These are phyloP conservation scores for Nothophoma quercina DNA, from an alignment of 2,329 filamentous ascomycete species.

Conservation along the genomic window DNA sequence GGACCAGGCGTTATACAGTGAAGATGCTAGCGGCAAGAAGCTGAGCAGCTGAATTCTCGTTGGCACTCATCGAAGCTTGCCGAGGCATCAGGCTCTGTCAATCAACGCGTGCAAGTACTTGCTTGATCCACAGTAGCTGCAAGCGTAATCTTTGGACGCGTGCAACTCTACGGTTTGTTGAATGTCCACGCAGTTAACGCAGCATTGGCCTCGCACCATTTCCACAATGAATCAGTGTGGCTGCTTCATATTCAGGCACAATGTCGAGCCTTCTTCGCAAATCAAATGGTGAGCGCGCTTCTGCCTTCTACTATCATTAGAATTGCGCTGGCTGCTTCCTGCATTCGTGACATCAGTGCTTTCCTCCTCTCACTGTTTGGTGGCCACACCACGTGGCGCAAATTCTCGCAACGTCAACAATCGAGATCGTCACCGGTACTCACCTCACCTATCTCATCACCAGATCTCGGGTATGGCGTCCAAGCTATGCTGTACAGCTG, in stretches of 20 bases:
- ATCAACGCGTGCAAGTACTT: not conserved
- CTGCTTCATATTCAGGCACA: too few relatives aligned
- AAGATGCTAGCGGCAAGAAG: conserved; percentile 46
- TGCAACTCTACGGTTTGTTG: not conserved
- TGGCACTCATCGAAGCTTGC: not conserved
- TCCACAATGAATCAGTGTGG: too few relatives aligned
- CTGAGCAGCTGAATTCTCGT: conserved; percentile 41
- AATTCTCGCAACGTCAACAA: conserved; percentile 9
- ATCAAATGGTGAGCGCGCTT: not conserved
- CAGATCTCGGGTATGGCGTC: conserved; percentile 34
- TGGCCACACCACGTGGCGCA: conserved; percentile 20
- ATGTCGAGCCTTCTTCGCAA: not conserved
- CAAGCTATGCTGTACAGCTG: conserved; percentile 44
- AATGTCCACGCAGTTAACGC: not conserved
- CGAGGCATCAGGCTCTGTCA: not conserved
- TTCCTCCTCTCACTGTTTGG: conserved; percentile 11
- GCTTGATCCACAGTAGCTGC: not conserved
- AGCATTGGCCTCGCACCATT: too few relatives aligned
- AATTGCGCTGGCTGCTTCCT: not conserved
- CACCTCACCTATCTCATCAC: not conserved
- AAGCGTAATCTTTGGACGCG: not conserved
- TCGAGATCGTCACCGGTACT: not conserved
- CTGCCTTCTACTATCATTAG: not conserved
- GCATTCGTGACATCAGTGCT: not conserved
- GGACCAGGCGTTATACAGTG: conserved; percentile 63